Conservation (phyloP, 768 basidiomycete species). For the Steccherinum ochraceum region DNA sequence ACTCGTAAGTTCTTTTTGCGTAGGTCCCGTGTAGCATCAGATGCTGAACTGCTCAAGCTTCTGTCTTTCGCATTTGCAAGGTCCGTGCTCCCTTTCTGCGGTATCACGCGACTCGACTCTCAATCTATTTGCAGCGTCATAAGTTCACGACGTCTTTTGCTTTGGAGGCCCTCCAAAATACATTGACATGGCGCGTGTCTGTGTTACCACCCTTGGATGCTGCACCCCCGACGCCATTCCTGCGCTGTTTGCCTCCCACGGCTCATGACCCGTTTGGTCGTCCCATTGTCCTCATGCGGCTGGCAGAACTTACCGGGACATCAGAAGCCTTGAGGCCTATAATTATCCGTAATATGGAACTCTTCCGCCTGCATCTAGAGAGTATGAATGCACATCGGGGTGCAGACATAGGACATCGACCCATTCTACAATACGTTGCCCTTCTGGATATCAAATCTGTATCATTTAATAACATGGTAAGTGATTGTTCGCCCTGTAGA, state of each 20-base stretch:
- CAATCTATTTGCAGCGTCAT: conserved; percentile 42
- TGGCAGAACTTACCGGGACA: conserved; percentile 33
- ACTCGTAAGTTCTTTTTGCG: conserved; percentile 39
- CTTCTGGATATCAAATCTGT: conserved; percentile 57
- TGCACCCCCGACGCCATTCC: conserved; percentile 29
- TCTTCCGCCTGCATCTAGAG: conserved; percentile 50
- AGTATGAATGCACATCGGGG: conserved; percentile 28
- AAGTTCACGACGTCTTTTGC: conserved; percentile 59
- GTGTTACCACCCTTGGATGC: conserved; percentile 5
- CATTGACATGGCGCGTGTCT: conserved; percentile 17
- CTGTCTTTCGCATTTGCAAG: conserved; percentile 39
- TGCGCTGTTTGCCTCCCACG: conserved; percentile 50
- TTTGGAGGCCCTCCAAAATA: conserved; percentile 34
- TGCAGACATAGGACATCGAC: conserved; percentile 9
- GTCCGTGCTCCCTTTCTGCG: too few species aligned
- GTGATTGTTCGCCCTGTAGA: conserved; percentile 17
- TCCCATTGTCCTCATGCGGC: conserved; percentile 54
- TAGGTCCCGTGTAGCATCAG: not conserved
- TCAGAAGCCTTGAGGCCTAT: conserved; percentile 33
- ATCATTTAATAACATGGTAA: conserved; percentile 52
- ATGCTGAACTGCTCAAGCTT: conserved; percentile 14
- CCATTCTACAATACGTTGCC: conserved; percentile 59
- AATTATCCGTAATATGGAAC: conserved; percentile 45
- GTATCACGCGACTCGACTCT: too few species aligned
- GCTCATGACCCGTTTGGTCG: conserved; percentile 57